phyloP scores from a whole-genome alignment of 2,329 filamentous ascomycete genomes.

The Chaetomiaceae sp. region DNA sequence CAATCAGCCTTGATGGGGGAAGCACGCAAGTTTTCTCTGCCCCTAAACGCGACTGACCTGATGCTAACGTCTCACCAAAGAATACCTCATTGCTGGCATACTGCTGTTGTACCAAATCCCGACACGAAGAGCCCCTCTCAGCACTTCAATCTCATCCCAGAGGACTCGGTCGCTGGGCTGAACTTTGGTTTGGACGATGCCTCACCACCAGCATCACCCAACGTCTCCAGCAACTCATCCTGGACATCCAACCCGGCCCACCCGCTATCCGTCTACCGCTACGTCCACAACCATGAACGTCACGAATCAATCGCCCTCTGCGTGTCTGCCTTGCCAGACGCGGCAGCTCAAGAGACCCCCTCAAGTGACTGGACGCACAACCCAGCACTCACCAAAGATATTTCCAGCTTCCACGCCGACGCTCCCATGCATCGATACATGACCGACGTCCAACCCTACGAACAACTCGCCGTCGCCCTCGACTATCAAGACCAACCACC shows the following conservation, averaged over 20 bases:
- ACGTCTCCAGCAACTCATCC: conserved; percentile 3
- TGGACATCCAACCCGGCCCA: background rate
- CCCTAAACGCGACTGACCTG: too few species aligned
- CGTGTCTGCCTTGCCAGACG: background rate
- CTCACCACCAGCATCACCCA: background rate
- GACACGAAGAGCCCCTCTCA: background rate
- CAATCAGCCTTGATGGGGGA: background rate
- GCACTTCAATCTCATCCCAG: background rate
- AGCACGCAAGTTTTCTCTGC: background rate
- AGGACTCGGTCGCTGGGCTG: background rate
- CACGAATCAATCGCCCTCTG: conserved; percentile 3
- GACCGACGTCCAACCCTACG: background rate
- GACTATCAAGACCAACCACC: background rate
- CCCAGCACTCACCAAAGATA: too few species aligned
- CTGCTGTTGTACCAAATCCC: background rate
- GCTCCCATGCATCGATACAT: conserved; percentile 3
- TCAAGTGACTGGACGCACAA: too few species aligned
- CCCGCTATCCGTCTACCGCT: background rate
- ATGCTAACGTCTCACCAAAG: background rate
- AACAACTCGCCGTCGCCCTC: background rate
- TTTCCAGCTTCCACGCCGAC: background rate
- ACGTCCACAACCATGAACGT: conserved; percentile 2
- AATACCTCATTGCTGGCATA: too few species aligned
- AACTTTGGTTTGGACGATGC: background rate
- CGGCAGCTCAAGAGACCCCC: too few species aligned